Conservation (phyloP, 257 asterid species). For the Rubia yunnanensis region DNA sequence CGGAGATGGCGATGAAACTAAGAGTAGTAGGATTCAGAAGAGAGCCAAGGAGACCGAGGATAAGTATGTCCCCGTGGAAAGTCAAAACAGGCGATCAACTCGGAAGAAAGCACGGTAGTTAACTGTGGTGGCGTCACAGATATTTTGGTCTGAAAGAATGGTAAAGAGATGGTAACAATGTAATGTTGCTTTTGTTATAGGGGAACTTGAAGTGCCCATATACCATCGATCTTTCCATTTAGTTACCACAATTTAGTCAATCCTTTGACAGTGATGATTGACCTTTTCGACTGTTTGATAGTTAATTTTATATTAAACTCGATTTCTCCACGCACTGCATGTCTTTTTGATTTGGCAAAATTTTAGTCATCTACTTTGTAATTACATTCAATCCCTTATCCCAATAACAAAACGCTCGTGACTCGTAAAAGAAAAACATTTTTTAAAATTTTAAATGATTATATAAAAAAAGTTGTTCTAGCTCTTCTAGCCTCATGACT, state of each 20-base stretch:
- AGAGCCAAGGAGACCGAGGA: constrained; percentile 19
- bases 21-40: constrained; percentile 19
- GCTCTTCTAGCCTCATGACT: not conserved
- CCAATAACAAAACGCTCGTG: too few relatives aligned
- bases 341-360: too few relatives aligned
- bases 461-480: not conserved
- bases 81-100: constrained; percentile 24
- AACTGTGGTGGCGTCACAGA: not conserved
- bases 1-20: constrained; percentile 24
- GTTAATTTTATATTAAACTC: too few relatives aligned
- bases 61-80: constrained; percentile 30
- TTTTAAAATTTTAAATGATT: too few relatives aligned
- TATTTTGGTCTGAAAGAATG: not conserved
- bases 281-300: not conserved
- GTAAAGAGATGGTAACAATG: not conserved
- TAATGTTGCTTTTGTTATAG: not conserved
- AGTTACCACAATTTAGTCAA: not conserved
- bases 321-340: too few relatives aligned
- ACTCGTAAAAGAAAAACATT: too few relatives aligned
- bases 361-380: too few relatives aligned
- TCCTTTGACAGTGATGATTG: not conserved
- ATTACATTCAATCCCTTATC: too few relatives aligned
- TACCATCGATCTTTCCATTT: not conserved
- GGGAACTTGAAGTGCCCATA: not conserved
- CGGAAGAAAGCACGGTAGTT: constrained; percentile 38